phyloP scores from a whole-genome alignment of 1,284 basidiomycete genomes.

The Cerrena zonata region DNA sequence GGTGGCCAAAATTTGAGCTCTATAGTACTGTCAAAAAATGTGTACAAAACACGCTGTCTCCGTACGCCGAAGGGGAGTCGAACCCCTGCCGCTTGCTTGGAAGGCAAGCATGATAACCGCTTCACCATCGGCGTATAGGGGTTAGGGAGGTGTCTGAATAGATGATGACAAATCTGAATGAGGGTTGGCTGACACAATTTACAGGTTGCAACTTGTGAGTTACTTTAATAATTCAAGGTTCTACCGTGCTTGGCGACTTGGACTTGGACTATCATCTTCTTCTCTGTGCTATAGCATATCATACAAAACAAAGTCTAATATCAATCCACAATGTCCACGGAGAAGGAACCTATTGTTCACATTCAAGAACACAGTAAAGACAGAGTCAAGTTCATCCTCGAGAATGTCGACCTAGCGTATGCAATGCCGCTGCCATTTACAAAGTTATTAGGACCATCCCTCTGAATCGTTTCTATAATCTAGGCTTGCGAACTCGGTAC shows the following conservation, averaged over 20 bases:
- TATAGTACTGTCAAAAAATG: no score
- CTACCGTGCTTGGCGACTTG: no score
- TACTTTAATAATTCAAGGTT: no score
- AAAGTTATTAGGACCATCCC: background rate
- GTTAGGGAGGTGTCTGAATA: no score
- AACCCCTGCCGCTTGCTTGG: conserved; percentile 51
- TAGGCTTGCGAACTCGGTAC: conserved; percentile 83
- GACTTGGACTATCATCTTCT: no score
- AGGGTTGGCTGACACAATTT: no score
- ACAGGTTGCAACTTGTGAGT: no score
- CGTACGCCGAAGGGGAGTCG: conserved; percentile 17
- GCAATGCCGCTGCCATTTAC: conserved; percentile 28
- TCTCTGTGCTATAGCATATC: no score
- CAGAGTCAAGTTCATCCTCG: conserved; percentile 81
- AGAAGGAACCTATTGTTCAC: conserved; percentile 56
- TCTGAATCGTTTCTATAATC: background rate
- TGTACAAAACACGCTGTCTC: no score
- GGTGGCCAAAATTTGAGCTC: no score
- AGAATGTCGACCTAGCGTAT: conserved; percentile 88
- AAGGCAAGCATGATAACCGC: conserved; percentile 81
- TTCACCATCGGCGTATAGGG: conserved; percentile 59
- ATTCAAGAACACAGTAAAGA: conserved; percentile 78
- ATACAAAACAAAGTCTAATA: no score
- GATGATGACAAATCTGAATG: no score
- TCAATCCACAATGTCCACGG: conserved; percentile 16